Conservation (phyloP, 805 yeast genomes). For the Yueomyces sinensis region DNA sequence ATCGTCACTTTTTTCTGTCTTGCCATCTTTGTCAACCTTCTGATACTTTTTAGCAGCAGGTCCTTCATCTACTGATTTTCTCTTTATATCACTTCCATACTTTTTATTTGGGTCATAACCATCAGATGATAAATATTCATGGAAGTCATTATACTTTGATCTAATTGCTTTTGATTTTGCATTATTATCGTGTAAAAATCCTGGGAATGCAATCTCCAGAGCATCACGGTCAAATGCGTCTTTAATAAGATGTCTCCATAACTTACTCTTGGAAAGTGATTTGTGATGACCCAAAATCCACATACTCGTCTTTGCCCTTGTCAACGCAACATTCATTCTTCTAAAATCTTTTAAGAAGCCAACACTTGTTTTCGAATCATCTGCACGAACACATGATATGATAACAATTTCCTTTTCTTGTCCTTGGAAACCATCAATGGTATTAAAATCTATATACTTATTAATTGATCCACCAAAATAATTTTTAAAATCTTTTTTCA, state of each 20-base stretch:
- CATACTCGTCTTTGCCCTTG: conserved; percentile 82
- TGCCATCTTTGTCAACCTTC: conserved; percentile 1
- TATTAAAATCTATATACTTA: conserved; percentile 70
- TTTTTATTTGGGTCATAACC: neutral
- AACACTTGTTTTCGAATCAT: conserved; percentile 62
- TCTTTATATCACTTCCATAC: neutral
- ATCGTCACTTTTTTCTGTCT: conserved; percentile 1
- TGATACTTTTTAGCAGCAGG: conserved; percentile 1
- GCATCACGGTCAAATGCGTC: conserved; percentile 46
- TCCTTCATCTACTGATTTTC: neutral
- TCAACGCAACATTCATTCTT: conserved; percentile 94
- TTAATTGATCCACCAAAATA: conserved; percentile 51
- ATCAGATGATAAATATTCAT: conserved; percentile 1
- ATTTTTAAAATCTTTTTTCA: conserved; percentile 43
- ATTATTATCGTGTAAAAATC: conserved; percentile 13
- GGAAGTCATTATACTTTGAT: conserved; percentile 5
- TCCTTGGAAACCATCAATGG: conserved; percentile 97
- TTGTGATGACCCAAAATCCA: conserved; percentile 80
- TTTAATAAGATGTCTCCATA: conserved; percentile 59
- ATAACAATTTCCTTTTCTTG: conserved; percentile 32
- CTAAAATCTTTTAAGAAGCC: conserved; percentile 87
- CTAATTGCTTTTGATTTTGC: conserved; percentile 7
- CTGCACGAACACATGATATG: conserved; percentile 92
- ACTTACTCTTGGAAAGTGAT: conserved; percentile 49
- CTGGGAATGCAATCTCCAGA: conserved; percentile 17